phyloP scores from a whole-genome alignment of 495 filamentous ascomycete genomes.

The Tuber microsphaerosporum region DNA sequence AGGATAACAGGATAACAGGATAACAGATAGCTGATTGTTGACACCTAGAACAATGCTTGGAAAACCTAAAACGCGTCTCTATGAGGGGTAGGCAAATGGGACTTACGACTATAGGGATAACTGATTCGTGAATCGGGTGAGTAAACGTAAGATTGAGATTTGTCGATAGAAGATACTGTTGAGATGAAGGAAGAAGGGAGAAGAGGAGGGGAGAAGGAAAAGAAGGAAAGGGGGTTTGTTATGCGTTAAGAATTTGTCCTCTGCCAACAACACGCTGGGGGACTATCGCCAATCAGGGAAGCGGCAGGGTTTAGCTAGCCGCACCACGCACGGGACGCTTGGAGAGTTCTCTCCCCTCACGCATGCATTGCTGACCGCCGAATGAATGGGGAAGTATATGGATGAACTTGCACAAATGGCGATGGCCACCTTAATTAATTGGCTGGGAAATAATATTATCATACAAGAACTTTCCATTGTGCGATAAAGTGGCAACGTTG shows the following conservation, averaged over 20 bases:
- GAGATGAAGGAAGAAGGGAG: conserved; percentile 34
- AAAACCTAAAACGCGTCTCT: conserved; percentile 10
- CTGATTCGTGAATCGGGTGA: conserved; percentile 9
- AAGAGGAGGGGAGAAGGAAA: conserved; percentile 7
- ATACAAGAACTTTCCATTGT: neutral
- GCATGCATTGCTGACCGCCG: neutral
- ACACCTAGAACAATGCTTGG: conserved; percentile 14
- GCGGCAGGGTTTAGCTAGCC: neutral
- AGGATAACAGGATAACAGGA: conserved; percentile 1
- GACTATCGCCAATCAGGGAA: conserved; percentile 34
- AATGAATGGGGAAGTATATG: neutral
- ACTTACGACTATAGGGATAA: conserved; percentile 13
- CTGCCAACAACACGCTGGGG: conserved; percentile 34
- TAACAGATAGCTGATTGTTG: conserved; percentile 13
- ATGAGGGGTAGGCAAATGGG: conserved; percentile 1
- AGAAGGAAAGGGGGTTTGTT: conserved; percentile 26
- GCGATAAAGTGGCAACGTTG: neutral
- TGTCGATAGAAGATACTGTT: conserved; percentile 29
- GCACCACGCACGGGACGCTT: neutral
- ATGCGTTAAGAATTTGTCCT: conserved; percentile 10
- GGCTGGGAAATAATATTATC: neutral
- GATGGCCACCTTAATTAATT: neutral
- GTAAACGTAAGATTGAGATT: conserved; percentile 16
- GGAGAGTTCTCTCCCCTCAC: neutral
- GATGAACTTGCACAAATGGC: neutral